Base-by-base conservation (phyloP, 78 protist genomes). In the Dictyostelium firmibasis region DNA sequence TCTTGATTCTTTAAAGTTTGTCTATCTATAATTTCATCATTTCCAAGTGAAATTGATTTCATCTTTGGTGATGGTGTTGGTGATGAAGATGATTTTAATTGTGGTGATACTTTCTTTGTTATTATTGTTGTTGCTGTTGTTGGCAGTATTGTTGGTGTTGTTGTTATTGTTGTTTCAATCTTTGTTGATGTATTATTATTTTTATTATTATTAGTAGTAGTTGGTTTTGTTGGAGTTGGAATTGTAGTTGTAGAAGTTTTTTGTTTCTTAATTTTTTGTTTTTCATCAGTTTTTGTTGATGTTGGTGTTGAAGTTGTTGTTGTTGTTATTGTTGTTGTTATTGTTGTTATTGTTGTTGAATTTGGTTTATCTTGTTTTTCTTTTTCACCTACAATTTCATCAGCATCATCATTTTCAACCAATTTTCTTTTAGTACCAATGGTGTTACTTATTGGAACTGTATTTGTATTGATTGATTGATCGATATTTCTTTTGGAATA, bases 401-500 rank as follows among this genome's bases (percentile, higher is more conserved):
- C 18, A 11, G 1, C 8, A 13, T 75, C 57, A 18, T 23, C 44
- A 11, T 13, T 7, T 25, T 86, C 84, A 29, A 23, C 67, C 18
- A 41, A 84, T 62, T 72, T 84, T 72, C 89, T 67, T 20, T 72
- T 84, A 29, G 10, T 18, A 4, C 38, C 53, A 76, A 25, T 23
- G 31, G 10, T 11, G 1, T n/a, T 69, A 20, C 20, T 67, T 23
- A 57, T 29, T 44, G 74, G 5, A 31, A 29, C 23, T 35, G 75
- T 35, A 7, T 44, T 67, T 27, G 75, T 23, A 27, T 33, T 47
- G 7, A 75, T 57, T 35, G 83, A 35, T 44, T 47, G 23, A 16
- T 27, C 36, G 6, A 72, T 44, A 57, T 23, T 36, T 87, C 92
- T 33, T 38, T 78, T 86, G 5, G 94, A 91, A 78, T 96, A 96